Evolutionary conservation across 2,329 filamentous ascomycete species (phyloP).

Genomic region (Alternaria triticimaculans): DNA sequence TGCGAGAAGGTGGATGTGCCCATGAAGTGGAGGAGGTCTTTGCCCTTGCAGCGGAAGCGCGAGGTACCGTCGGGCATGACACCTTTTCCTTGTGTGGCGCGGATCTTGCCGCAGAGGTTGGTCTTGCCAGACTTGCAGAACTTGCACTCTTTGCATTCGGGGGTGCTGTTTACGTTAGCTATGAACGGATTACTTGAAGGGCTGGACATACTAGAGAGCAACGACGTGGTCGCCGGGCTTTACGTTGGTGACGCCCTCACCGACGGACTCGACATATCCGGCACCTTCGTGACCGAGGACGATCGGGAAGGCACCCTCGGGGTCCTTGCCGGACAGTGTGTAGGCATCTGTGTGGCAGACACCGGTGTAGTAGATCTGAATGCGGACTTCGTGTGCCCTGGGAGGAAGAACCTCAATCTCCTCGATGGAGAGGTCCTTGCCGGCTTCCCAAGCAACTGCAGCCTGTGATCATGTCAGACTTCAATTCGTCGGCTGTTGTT

Average conservation of each 20-base stretch:
- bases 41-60: conserved; percentile 92
- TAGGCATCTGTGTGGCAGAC: conserved; percentile 91
- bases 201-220: conserved; percentile 48
- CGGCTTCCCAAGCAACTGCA: conserved; percentile 96
- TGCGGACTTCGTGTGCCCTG: conserved; percentile 91
- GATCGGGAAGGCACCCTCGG: conserved; percentile 69
- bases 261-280: conserved; percentile 63
- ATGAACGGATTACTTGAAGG: background rate
- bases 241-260: conserved; percentile 92
- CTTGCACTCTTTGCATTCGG: conserved; percentile 97
- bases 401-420: conserved; percentile 91
- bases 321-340: conserved; percentile 79
- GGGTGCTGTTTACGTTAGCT: conserved; percentile 69
- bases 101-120: conserved; percentile 98
- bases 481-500: background rate
- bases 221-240: conserved; percentile 89
- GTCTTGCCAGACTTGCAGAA: conserved; percentile 99
- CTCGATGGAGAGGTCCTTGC: conserved; percentile 86
- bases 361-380: conserved; percentile 96
- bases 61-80: conserved; percentile 97
- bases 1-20: conserved; percentile 98
- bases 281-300: conserved; percentile 53
- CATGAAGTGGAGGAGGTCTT: conserved; percentile 98
- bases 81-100: conserved; percentile 92
- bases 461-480: conserved; percentile 61